Base-by-base conservation (phyloP, 129 eudicot genomes). In the Flaveria bidentis region DNA sequence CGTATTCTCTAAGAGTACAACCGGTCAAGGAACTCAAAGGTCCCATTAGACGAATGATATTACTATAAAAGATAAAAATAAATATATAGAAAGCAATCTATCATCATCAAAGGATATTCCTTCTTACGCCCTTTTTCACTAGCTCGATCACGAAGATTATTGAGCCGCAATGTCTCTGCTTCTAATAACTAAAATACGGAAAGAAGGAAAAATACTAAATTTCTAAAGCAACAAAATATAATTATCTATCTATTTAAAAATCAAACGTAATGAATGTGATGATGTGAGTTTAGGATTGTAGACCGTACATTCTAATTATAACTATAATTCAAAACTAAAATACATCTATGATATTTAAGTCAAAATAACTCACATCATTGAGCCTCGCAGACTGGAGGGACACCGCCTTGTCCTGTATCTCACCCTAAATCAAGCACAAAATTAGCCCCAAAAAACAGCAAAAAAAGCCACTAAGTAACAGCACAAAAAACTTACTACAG, bases 71-170 rank as follows among this genome's bases (percentile, higher is more conserved):
- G 14, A 17, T 18, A 65, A 13, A 76, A 28, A 6, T 46, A 66
- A 63, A 63, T 63, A 63, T 14, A 16, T 15, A 50, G 13, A 33
- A 50, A 49, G 62, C 30, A 28, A 25, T 28, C 51, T 53, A 63
- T 63, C 46, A 18, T 14, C 47, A 44, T 68, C 41, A 68, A 82
- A 92, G 98, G 98, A 92, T 92, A 90, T 92, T 87, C 87, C 67
- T 85, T 90, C 72, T 81, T 87, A 36, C 82, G 96, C 66, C 98
- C 98, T 78, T 86, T 88, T 81, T 90, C 98, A 84, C 93, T 90
- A 12, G 96, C 96, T 75, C 90, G 86, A 75, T 88, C 96, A 8
- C 90, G 86, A 53, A 92, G 96, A 87, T 90, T 88, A 81, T 80
- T 92, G 25, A 92, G 92, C 81, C 85, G 83, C 85, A 84, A 64